Conservation (phyloP, 495 filamentous ascomycete genomes). For the Neurospora sp. region DNA sequence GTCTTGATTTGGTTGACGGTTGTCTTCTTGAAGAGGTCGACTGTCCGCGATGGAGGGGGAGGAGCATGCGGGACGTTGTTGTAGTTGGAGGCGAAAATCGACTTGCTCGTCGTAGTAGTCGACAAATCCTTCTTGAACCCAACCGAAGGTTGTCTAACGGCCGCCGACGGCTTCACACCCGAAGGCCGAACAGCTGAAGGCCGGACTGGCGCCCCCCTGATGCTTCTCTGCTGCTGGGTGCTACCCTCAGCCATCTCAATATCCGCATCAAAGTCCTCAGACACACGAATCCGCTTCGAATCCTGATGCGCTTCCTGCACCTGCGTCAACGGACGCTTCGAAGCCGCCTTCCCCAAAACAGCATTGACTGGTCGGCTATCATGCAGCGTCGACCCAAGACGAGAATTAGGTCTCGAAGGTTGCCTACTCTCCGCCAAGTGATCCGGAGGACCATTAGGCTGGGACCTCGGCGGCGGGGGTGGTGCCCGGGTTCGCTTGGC, state of each 20-base stretch:
- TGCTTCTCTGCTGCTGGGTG: constrained; percentile 22
- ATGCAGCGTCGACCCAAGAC: constrained; percentile 30
- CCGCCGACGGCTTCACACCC: background rate
- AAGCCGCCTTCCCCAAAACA: constrained; percentile 30
- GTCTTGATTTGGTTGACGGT: constrained; percentile 47
- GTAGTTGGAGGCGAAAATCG: constrained; percentile 55
- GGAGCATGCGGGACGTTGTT: constrained; percentile 35
- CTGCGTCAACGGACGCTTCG: constrained; percentile 41
- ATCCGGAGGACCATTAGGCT: constrained; percentile 39
- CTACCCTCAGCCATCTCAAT: constrained; percentile 29
- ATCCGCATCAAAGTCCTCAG: constrained; percentile 44
- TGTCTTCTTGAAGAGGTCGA: constrained; percentile 37
- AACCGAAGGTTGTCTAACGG: constrained; percentile 14
- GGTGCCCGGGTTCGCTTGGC: constrained; percentile 46
- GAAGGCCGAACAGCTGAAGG: constrained; percentile 38
- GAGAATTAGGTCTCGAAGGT: constrained; percentile 29
- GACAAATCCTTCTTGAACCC: constrained; percentile 56
- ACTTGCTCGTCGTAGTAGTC: constrained; percentile 39
- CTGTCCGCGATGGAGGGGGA: constrained; percentile 25
- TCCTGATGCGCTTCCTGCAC: constrained; percentile 39
- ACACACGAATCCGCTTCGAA: constrained; percentile 48
- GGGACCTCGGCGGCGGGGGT: constrained; percentile 39
- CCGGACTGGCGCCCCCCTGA: constrained; percentile 75
- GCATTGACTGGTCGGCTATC: constrained; percentile 38
- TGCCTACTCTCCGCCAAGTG: constrained; percentile 23